A percentile compares a stretch with the other conserved stretches of the same genome.
These are phyloP conservation scores for Aristolochia fimbriata DNA, from an alignment of 164 flowering plant genomes.

Conservation along the genomic window DNA sequence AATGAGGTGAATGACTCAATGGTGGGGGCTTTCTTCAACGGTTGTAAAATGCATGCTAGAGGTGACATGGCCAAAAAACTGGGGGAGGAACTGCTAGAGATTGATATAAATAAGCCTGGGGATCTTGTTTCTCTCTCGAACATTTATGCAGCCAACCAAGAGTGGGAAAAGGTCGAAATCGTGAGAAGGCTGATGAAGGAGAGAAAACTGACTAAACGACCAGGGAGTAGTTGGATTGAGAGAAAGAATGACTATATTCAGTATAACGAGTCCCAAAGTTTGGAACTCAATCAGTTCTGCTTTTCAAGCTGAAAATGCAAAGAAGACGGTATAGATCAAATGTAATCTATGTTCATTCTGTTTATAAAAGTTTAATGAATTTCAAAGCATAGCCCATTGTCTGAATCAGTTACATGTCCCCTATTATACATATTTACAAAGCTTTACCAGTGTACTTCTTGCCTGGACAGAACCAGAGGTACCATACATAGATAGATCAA, in stretches of 20 bases:
- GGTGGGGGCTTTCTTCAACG: slow-evolving; percentile 57
- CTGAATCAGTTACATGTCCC: too few relatives aligned
- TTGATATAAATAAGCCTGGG: slow-evolving; percentile 34
- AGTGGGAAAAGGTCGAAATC: slow-evolving; percentile 51
- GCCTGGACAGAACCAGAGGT: too few relatives aligned
- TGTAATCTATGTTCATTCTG: too few relatives aligned
- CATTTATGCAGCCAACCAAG: slow-evolving; percentile 54
- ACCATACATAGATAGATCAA: too few relatives aligned
- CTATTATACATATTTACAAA: too few relatives aligned
- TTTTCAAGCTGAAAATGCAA: too few relatives aligned
- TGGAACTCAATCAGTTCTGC: neutral
- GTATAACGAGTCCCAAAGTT: neutral
- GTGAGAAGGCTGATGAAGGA: slow-evolving; percentile 54
- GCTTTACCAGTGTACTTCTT: too few relatives aligned
- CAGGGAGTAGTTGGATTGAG: slow-evolving; percentile 33
- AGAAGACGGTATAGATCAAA: too few relatives aligned
- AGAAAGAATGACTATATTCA: slow-evolving; percentile 11
- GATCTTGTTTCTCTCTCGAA: slow-evolving; percentile 52
- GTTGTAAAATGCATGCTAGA: slow-evolving; percentile 53
- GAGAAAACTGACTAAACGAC: slow-evolving; percentile 33
- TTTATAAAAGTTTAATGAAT: too few relatives aligned
- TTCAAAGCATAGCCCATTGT: too few relatives aligned
- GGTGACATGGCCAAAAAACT: slow-evolving; percentile 46
- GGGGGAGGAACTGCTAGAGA: slow-evolving; percentile 22
- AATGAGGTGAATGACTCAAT: slow-evolving; percentile 37